Evolutionary conservation across 1,284 basidiomycete species (phyloP).

Genomic region (Vanrija pseudolonga): DNA sequence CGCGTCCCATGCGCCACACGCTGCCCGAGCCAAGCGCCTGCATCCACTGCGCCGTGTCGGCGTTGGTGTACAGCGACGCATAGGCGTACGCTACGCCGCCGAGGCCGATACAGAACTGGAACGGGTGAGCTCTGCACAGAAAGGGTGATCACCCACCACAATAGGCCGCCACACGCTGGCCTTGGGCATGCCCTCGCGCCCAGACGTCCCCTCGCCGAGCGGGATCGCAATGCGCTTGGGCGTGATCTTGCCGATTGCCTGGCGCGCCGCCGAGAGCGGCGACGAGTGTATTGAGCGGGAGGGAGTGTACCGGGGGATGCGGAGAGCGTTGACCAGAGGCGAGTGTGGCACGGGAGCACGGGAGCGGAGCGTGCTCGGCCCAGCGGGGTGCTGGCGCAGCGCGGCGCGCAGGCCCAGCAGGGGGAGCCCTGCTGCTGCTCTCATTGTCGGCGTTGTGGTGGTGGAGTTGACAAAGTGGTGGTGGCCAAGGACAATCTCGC

Average conservation of each 20-base stretch:
- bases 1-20: slow-evolving; percentile 29
- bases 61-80: slow-evolving; percentile 41
- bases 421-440: too few relatives aligned
- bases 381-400: too few relatives aligned
- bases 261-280: too few relatives aligned
- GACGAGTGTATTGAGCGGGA: too few relatives aligned
- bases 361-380: too few relatives aligned
- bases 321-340: too few relatives aligned
- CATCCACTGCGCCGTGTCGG: slow-evolving; percentile 40
- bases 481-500: too few relatives aligned
- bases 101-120: slow-evolving; percentile 39
- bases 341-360: too few relatives aligned
- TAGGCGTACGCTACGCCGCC: slow-evolving; percentile 32
- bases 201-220: background rate
- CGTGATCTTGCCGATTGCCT: slow-evolving; percentile 5
- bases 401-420: too few relatives aligned
- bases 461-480: too few relatives aligned
- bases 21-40: slow-evolving; percentile 28
- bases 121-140: background rate
- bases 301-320: too few relatives aligned
- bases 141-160: slow-evolving; percentile 27
- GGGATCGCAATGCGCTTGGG: slow-evolving; percentile 10
- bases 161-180: slow-evolving; percentile 31
- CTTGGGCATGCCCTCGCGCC: slow-evolving; percentile 1
- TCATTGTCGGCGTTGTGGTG: too few relatives aligned